Conservation (phyloP, 345 rosid species). For the Acer negundo region DNA sequence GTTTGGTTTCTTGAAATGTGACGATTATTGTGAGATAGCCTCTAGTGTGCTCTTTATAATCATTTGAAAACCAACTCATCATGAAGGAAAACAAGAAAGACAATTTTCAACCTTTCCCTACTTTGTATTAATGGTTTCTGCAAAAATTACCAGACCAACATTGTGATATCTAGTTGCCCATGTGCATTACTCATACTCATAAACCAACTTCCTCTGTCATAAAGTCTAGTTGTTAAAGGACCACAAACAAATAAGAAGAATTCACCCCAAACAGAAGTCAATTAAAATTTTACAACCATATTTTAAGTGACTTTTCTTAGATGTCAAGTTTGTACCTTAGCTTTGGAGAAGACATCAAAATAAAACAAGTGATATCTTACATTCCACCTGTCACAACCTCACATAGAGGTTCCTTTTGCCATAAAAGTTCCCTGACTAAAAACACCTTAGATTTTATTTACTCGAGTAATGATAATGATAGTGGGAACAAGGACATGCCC, state of each 20-base stretch:
- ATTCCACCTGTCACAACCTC: background rate
- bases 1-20: background rate
- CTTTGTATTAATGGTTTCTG: background rate
- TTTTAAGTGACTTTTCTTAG: background rate
- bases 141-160: background rate
- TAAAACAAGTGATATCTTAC: background rate
- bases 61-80: background rate
- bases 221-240: background rate
- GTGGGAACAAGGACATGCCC: no score
- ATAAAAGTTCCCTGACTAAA: no score
- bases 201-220: background rate
- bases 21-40: background rate
- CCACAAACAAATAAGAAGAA: background rate
- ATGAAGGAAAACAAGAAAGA: background rate
- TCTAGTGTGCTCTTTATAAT: background rate
- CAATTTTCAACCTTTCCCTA: background rate
- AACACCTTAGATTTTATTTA: no score
- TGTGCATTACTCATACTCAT: background rate
- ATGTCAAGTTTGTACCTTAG: background rate
- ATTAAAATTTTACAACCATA: background rate
- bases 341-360: no score
- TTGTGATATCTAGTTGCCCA: background rate
- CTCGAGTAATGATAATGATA: no score
- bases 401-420: no score
- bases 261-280: background rate